Base-by-base conservation (phyloP, 768 basidiomycete genomes). In the Asterophora parasitica region DNA sequence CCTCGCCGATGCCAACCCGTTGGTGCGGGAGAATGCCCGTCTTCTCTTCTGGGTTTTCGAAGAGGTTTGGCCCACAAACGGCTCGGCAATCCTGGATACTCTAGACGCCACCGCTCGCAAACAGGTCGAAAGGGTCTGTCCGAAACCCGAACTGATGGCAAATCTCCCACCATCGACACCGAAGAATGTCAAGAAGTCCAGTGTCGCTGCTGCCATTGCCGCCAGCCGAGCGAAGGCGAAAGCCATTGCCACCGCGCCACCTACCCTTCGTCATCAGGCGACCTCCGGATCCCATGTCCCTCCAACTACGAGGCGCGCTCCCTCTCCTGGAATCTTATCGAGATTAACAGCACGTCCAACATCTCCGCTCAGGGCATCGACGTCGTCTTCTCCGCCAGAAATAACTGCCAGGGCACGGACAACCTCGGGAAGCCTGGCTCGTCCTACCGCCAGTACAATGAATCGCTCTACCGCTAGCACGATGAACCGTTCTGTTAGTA, bases 161-260 rank as follows among this genome's bases (percentile, higher is more conserved):
- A 60, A 58, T 31, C 56, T 72, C 19, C 68, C 75, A 26, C 73
- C 77, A 2, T 64, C 72, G 2, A 78, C 78, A 7, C 79, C 85
- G 12, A 79, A 78, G 42, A 67, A 63, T 44, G 64, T 65, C 44
- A 92, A 92, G 69, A 92, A 92, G 65, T 80, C 79, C 37, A 90
- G 88, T 49, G 73, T 93, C 46, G 85, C 88, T 33, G 88, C 92
- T 7, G 82, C 89, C 17, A 88, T 94, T 57, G 92, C 92, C 33
- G 91, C 92, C 16, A 93, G 88, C 61, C 78, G 92, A 17, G 89
- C 86, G 12, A 94, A 90, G 61, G 88, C 89, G 12, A 91, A 83
- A 58, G 84, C 80, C 16, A 89, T 89, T 51, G 88, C 90, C 2
- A 83, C 75, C 27, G 86, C 88, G 7, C 90, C 90, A 15, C 90